Evolutionary conservation across 2,329 filamentous ascomycete species (phyloP), one percentile per base, ranked within the genome.

Genomic region (Aspergillus pseudonomiae): DNA sequence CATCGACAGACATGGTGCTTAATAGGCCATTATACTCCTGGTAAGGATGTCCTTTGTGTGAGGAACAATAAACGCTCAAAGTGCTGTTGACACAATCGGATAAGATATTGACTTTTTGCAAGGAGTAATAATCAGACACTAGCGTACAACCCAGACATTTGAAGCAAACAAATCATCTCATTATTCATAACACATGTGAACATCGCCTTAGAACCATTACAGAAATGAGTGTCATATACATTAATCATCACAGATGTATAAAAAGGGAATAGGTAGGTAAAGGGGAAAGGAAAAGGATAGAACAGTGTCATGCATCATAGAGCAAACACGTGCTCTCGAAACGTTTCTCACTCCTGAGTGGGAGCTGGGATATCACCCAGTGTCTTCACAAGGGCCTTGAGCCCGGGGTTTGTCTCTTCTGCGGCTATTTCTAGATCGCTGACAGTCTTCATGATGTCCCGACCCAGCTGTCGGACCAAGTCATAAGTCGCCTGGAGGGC

Each of bases 401-500:
- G 30, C 10, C 50, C 53, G 6, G 63, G 60, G 57, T 65, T 65
- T 4, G 53, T 28, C 60, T 65, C 63, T 45, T 43, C 57, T 6
- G 63, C 63, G 12, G 57, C 63, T 11, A 45, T 28, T 36, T 65
- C 63, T 12, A 65, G 45, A 45, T 60, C 56, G 21, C 53, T 60
- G 43, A 65, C 48, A 1, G 57, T 46, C 41, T 63, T 60, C 43
- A 45, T 52, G 14, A 63, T 62, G 24, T 65, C 60, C 14, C 57
- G 57, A 12, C 52, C 57, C n/a, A 65, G 46, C 57, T 65, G 60
- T 1, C 57, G 60, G 52, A 65, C 52, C 57, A 65, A 46, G 41
- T 63, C 57, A 21, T 63, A 65, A 5, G 63, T 65, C 1, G 60
- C 60, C 53, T 65, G 60, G 34, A 65, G 21, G 26, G 63, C 63